Conservation (phyloP, 768 basidiomycete species). For the Asterophora parasitica region DNA sequence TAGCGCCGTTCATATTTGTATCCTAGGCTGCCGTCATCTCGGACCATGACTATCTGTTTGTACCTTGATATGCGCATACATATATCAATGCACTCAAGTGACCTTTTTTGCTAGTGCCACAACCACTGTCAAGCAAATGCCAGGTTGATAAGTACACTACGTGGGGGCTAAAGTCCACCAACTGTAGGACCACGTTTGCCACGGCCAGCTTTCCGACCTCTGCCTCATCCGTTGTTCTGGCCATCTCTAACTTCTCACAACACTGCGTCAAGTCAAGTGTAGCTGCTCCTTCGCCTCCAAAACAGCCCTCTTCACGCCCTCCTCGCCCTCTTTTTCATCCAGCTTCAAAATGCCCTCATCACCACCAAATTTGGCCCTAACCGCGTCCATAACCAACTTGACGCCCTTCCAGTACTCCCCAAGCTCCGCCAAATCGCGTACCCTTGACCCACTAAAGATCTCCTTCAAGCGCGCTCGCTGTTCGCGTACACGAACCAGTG, state of each 20-base stretch:
- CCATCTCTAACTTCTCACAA: too few species aligned
- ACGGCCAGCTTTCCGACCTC: too few species aligned
- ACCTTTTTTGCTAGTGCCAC: neutral
- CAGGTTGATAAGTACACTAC: too few species aligned
- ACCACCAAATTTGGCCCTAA: conserved; percentile 43
- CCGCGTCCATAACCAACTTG: conserved; percentile 43
- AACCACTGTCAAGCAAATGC: too few species aligned
- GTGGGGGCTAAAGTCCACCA: too few species aligned
- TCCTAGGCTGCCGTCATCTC: neutral
- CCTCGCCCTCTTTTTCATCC: too few species aligned
- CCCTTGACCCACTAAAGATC: conserved; percentile 43
- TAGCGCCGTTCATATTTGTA: conserved; percentile 19
- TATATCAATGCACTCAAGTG: neutral
- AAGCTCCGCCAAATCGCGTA: conserved; percentile 52
- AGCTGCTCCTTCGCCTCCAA: too few species aligned
- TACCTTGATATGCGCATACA: neutral
- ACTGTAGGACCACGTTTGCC: too few species aligned
- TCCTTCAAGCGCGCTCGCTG: conserved; percentile 32
- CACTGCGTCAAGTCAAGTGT: too few species aligned
- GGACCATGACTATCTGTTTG: neutral
- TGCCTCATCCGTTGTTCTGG: too few species aligned
- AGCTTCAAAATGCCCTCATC: conserved; percentile 37
- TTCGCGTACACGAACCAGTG: conserved; percentile 25
- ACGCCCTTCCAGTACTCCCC: conserved; percentile 39
- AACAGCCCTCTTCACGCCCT: too few species aligned